phyloP scores from a whole-genome alignment of 805 yeast genomes.

The Kuraishia borneana region DNA sequence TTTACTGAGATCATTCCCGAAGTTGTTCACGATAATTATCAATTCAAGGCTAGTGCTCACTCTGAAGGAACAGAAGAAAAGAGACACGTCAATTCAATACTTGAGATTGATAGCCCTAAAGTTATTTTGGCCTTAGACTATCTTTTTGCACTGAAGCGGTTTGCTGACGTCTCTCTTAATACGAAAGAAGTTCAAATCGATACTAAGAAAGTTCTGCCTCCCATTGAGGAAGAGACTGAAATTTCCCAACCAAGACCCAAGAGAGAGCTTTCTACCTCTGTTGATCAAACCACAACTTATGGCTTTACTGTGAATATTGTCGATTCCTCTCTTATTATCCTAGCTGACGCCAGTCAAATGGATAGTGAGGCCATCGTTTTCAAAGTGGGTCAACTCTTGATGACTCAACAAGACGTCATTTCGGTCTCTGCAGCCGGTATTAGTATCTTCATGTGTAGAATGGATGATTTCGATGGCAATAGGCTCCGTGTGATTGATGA shows the following conservation, averaged over 20 bases:
- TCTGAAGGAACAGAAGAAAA: conserved; percentile 27
- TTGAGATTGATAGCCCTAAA: conserved; percentile 72
- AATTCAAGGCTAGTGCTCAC: conserved; percentile 47
- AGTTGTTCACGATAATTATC: conserved; percentile 48
- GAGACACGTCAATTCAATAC: conserved; percentile 35
- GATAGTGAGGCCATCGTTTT: conserved; percentile 85
- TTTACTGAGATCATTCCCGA: conserved; percentile 78
- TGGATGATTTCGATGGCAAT: conserved; percentile 54
- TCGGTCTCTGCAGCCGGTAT: conserved; percentile 64
- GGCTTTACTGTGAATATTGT: conserved; percentile 59
- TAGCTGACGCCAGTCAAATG: conserved; percentile 64
- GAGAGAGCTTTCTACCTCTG: conserved; percentile 2
- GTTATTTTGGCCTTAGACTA: conserved; percentile 80
- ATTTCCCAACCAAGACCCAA: conserved; percentile 3
- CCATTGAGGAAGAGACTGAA: neutral
- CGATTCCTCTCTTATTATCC: conserved; percentile 64
- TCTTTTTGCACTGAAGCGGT: conserved; percentile 61
- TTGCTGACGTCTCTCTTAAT: conserved; percentile 39
- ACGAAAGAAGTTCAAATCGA: conserved; percentile 1
- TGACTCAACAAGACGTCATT: conserved; percentile 56
- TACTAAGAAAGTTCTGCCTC: conserved; percentile 1
- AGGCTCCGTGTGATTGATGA: conserved; percentile 77
- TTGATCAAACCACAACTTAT: conserved; percentile 11
- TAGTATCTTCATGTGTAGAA: conserved; percentile 76
- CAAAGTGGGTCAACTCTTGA: conserved; percentile 67